phyloP scores from a whole-genome alignment of 495 filamentous ascomycete species.

The Penicillium soppii region DNA sequence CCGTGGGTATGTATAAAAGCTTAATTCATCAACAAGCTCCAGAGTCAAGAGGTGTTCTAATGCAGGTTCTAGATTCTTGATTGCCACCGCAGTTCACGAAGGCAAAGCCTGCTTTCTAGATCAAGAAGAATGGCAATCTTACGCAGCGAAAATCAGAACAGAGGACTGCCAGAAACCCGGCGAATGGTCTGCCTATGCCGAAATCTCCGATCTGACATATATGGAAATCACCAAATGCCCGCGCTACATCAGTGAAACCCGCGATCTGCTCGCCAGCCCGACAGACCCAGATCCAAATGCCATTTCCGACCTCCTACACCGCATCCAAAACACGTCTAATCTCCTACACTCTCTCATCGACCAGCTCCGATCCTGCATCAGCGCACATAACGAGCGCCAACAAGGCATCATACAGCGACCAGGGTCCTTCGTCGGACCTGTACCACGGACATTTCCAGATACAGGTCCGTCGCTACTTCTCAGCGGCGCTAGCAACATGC shows the following conservation, averaged over 20 bases:
- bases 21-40: not conserved
- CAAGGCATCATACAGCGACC: slow-evolving; percentile 26
- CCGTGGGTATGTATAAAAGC: slow-evolving; percentile 15
- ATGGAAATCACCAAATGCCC: slow-evolving; percentile 35
- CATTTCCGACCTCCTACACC: slow-evolving; percentile 11
- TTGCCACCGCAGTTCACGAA: slow-evolving; percentile 28
- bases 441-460: slow-evolving; percentile 25
- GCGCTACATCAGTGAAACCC: slow-evolving; percentile 28
- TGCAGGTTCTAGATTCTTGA: slow-evolving; percentile 15
- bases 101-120: slow-evolving; percentile 34
- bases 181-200: slow-evolving; percentile 23
- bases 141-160: slow-evolving; percentile 16
- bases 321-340: slow-evolving; percentile 19
- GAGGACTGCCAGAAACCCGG: slow-evolving; percentile 29
- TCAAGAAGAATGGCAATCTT: slow-evolving; percentile 27
- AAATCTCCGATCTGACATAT: slow-evolving; percentile 24
- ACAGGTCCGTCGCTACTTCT: slow-evolving; percentile 29
- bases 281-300: not conserved
- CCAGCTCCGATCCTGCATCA: slow-evolving; percentile 25
- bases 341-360: slow-evolving; percentile 9
- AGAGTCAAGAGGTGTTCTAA: not conserved
- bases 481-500: slow-evolving; percentile 24
- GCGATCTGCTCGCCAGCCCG: slow-evolving; percentile 13
- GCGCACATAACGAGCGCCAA: slow-evolving; percentile 22
- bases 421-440: slow-evolving; percentile 22